Evolutionary conservation across 805 yeast genomes (phyloP).

Genomic region (Pichia kluyveri): DNA sequence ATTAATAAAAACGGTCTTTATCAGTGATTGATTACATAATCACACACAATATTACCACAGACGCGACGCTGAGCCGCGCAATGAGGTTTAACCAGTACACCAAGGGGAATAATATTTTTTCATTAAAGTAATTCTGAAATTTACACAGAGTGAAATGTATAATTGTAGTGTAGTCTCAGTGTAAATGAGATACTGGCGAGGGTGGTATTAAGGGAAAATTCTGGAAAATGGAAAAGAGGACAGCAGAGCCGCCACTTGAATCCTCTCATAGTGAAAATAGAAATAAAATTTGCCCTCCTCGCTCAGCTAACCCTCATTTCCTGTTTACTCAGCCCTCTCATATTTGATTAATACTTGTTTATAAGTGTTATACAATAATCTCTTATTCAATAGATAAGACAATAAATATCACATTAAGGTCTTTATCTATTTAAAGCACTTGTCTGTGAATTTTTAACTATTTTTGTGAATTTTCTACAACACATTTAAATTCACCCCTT

Average conservation of each 20-base stretch:
- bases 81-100: too few relatives aligned
- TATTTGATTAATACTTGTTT: background rate
- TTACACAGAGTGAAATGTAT: background rate
- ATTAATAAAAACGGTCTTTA: background rate
- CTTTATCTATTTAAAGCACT: too few relatives aligned
- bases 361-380: background rate
- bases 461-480: too few relatives aligned
- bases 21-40: background rate
- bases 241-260: background rate
- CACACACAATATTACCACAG: too few relatives aligned
- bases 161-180: background rate
- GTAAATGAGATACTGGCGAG: background rate
- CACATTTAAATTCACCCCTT: too few relatives aligned
- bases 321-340: background rate
- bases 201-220: background rate
- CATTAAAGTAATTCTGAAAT: background rate
- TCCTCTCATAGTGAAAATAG: background rate
- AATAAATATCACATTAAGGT: background rate
- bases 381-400: background rate
- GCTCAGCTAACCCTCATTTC: background rate
- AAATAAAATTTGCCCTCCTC: background rate
- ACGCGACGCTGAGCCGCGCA: too few relatives aligned
- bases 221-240: background rate
- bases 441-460: too few relatives aligned
- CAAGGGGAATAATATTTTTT: too few relatives aligned